These are phyloP conservation scores for Puccinia triticina DNA, from an alignment of 1,284 basidiomycete species.

Conservation along the genomic window DNA sequence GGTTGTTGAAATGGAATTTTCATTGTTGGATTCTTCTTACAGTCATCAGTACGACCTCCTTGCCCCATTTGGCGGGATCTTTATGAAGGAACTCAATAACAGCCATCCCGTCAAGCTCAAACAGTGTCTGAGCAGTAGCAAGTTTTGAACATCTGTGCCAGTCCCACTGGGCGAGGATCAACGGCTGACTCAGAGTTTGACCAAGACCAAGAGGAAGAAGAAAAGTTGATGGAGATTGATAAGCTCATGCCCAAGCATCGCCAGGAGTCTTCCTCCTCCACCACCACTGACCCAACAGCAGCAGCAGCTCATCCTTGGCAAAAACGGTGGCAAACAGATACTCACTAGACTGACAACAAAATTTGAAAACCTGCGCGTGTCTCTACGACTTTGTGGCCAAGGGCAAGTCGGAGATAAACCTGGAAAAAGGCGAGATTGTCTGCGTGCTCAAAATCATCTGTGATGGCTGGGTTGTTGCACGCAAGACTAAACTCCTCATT, in stretches of 20 bases:
- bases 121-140: no score
- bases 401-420: slow-evolving; percentile 31
- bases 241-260: not conserved
- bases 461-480: slow-evolving; percentile 44
- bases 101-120: no score
- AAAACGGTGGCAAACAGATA: not conserved
- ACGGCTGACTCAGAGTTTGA: not conserved
- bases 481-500: slow-evolving; percentile 13
- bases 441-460: slow-evolving; percentile 33
- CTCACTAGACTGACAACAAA: not conserved
- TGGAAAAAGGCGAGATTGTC: slow-evolving; percentile 37
- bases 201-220: slow-evolving; percentile 12
- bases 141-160: slow-evolving; percentile 12
- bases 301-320: not conserved
- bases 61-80: no score
- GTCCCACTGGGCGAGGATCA: not conserved
- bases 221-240: slow-evolving; percentile 14
- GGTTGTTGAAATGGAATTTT: no score
- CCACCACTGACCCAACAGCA: not conserved
- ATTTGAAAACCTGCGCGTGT: slow-evolving; percentile 12
- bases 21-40: no score
- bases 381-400: slow-evolving; percentile 48
- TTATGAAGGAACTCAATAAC: no score
- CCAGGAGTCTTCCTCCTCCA: no score
- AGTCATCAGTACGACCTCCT: no score